A percentile compares a stretch with the other conserved stretches of the same genome.
Evolutionary conservation across 495 filamentous ascomycete genomes (phyloP).

Genomic region (Melanomma pulvis-pyrius): DNA sequence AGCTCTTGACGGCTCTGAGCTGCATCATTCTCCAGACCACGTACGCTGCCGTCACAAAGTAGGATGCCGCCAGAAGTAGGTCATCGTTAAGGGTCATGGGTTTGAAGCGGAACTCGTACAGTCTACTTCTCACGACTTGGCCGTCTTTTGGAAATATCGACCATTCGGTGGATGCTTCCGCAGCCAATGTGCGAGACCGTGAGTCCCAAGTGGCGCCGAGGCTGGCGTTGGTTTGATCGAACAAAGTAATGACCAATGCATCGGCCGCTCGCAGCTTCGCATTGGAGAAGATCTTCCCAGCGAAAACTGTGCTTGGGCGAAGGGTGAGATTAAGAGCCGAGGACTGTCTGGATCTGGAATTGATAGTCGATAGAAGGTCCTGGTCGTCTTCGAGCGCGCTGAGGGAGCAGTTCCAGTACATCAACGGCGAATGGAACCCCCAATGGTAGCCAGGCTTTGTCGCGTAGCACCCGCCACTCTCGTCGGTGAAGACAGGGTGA

Average conservation of each 20-base stretch:
- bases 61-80: constrained; percentile 60
- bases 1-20: constrained; percentile 68
- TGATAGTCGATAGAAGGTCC: constrained; percentile 67
- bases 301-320: constrained; percentile 73
- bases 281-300: constrained; percentile 68
- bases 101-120: constrained; percentile 74
- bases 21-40: constrained; percentile 61
- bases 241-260: constrained; percentile 71
- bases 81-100: constrained; percentile 65
- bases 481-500: neutral
- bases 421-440: constrained; percentile 69
- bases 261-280: constrained; percentile 65
- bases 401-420: constrained; percentile 71
- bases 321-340: constrained; percentile 69
- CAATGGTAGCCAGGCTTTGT: constrained; percentile 22
- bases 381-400: constrained; percentile 57
- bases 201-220: constrained; percentile 63
- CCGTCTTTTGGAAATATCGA: constrained; percentile 63
- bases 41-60: constrained; percentile 60
- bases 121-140: constrained; percentile 52
- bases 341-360: constrained; percentile 53
- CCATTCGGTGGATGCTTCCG: constrained; percentile 53
- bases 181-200: constrained; percentile 53
- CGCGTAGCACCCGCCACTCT: neutral
- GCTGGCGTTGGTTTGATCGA: constrained; percentile 62